Evolutionary conservation across 73 alveolate species (phyloP), one percentile per base, ranked within the genome.

Genomic region (Stentor roeselii): DNA sequence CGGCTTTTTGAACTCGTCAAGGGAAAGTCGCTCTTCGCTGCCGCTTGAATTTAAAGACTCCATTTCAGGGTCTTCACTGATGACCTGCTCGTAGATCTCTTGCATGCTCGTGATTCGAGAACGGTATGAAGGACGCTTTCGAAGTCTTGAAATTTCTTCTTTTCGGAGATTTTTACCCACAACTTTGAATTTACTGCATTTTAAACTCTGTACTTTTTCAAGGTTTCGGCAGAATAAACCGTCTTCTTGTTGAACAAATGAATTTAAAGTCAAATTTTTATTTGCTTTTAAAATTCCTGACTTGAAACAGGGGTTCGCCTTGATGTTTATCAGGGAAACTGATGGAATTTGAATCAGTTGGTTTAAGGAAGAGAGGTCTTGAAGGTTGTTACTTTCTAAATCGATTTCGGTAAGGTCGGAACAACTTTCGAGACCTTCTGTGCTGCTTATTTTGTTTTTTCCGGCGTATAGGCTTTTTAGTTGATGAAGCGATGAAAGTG

Each of bases 51-150:
- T 67, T 36, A 67, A 2, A 2, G 21, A 27, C 34, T 67, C 80
- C 37, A 21, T 32, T 21, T 32, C 37, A 27, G 80, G 80, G 80
- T 67, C 80, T 67, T 67, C 80, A 2, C 41, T 11, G 11, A 67
- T 67, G 34, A 67, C 37, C 37, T 67, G 80, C 27, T 67, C 80
- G 41, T 67, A 67, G 14, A 67, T 32, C 34, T 67, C 80, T 67
- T 32, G 80, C n/a, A 67, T 21, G 37, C 80, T 67, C 14, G 80
- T 67, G 80, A 27, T 67, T 67, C 41, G 27, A 27, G n/a, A 32
- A 67, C 37, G 27, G n/a, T 30, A 21, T 67, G 11, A 27, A 67
- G 42, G 41, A 27, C 34, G 27, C 41, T 67, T 32, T 27, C 41
- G 21, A 36, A 67, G 37, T 15, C 1, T 21, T 30, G 41, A 30